These are phyloP conservation scores for Cercospora zeae-maydis DNA, from an alignment of 2,329 filamentous ascomycete species.

Conservation along the genomic window DNA sequence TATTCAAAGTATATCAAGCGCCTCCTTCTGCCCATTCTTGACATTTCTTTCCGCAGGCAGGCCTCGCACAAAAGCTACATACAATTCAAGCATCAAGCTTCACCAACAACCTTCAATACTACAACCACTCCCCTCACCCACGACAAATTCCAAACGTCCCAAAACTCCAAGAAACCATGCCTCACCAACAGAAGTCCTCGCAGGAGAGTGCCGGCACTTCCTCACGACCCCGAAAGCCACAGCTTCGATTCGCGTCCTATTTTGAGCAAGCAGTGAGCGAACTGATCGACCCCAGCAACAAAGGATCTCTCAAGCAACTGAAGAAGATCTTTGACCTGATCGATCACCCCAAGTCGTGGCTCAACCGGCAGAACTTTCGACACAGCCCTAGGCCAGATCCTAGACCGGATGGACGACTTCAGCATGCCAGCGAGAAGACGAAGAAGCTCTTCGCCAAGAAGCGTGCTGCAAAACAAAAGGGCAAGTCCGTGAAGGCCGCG, in stretches of 20 bases:
- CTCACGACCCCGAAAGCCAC: too few relatives aligned
- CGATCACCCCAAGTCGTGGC: too few relatives aligned
- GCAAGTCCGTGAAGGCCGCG: not conserved
- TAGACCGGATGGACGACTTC: not conserved
- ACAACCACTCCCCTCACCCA: not conserved
- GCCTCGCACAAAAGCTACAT: not conserved
- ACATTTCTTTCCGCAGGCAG: not conserved
- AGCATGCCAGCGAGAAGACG: not conserved
- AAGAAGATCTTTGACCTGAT: too few relatives aligned
- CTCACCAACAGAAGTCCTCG: too few relatives aligned
- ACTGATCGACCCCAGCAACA: too few relatives aligned
- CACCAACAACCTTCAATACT: not conserved
- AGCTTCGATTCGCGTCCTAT: too few relatives aligned
- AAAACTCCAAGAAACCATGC: too few relatives aligned
- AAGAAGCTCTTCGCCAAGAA: not conserved
- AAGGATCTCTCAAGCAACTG: too few relatives aligned
- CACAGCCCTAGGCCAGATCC: not conserved
- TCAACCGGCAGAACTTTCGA: too few relatives aligned
- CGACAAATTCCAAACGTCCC: not conserved
- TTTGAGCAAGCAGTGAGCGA: too few relatives aligned
- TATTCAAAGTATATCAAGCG: not conserved
- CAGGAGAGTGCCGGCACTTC: too few relatives aligned
- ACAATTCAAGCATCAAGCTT: not conserved
- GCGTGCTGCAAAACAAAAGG: not conserved
- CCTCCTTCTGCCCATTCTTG: not conserved